phyloP scores from a whole-genome alignment of 345 rosid species.

The Physaria fendleri region DNA sequence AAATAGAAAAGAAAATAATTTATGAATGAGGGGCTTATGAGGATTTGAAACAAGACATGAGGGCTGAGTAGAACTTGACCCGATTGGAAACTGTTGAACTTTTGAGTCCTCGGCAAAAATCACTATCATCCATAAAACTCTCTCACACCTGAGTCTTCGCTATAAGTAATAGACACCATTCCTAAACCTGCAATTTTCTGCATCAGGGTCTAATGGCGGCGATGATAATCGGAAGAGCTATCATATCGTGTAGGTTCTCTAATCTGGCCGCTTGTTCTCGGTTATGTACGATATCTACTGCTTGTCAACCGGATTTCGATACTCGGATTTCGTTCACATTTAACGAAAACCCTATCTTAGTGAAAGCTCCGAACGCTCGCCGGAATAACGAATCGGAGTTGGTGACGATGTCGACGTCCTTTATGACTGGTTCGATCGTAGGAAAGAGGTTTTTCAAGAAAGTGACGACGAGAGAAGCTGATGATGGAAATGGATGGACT shows the following conservation, averaged over 20 bases:
- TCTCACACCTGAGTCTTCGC: too few species aligned
- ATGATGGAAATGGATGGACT: slow-evolving; percentile 86
- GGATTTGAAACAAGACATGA: too few species aligned
- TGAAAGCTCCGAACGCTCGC: slow-evolving; percentile 39
- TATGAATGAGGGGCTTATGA: too few species aligned
- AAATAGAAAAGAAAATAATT: too few species aligned
- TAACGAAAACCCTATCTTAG: slow-evolving; percentile 33
- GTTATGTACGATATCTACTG: slow-evolving; percentile 37
- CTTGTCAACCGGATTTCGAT: slow-evolving; percentile 34
- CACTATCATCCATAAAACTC: too few species aligned
- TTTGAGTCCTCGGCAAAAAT: too few species aligned
- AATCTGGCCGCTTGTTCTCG: slow-evolving; percentile 26
- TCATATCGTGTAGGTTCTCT: slow-evolving; percentile 32
- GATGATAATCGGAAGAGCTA: slow-evolving; percentile 35
- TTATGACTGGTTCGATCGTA: slow-evolving; percentile 87
- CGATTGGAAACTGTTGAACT: too few species aligned
- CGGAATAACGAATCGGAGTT: slow-evolving; percentile 31
- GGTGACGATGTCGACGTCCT: slow-evolving; percentile 86
- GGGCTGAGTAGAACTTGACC: too few species aligned
- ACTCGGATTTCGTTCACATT: slow-evolving; percentile 48
- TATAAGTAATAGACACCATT: too few species aligned
- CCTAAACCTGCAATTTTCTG: too few species aligned
- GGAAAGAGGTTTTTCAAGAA: slow-evolving; percentile 77
- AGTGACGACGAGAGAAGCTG: slow-evolving; percentile 80
- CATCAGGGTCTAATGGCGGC: too few species aligned